These are phyloP conservation scores for Fagopyrum homotropicum DNA, from an alignment of 148 eudicot species.

Conservation along the genomic window DNA sequence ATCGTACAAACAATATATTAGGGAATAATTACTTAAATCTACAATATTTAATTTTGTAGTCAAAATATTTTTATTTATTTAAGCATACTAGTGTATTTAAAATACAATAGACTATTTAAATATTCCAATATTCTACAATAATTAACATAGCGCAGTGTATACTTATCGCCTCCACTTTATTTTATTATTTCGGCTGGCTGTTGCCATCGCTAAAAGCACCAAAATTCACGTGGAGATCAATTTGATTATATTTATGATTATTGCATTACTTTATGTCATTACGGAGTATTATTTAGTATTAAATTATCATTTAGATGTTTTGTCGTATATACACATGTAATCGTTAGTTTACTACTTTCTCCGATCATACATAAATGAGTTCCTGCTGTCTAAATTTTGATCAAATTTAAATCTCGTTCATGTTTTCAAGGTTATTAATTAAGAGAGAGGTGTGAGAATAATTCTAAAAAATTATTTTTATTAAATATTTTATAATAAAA, in stretches of 20 bases:
- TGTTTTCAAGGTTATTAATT: too few species aligned
- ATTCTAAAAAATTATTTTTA: too few species aligned
- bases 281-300: too few species aligned
- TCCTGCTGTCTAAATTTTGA: too few species aligned
- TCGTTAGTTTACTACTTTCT: too few species aligned
- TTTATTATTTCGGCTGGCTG: not conserved
- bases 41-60: slow-evolving; percentile 1
- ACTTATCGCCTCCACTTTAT: not conserved
- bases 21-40: not conserved
- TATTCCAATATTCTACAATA: not conserved
- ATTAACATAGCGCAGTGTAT: not conserved
- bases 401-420: too few species aligned
- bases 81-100: not conserved
- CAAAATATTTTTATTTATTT: not conserved
- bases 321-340: too few species aligned
- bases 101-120: not conserved
- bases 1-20: not conserved
- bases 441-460: too few species aligned
- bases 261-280: too few species aligned
- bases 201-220: slow-evolving; percentile 2
- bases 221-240: slow-evolving; percentile 1
- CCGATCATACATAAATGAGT: too few species aligned
- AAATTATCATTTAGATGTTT: too few species aligned
- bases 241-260: not conserved
- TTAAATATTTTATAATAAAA: too few species aligned